Evolutionary conservation across 495 filamentous ascomycete genomes (phyloP).

Genomic region (Halenospora varia): DNA sequence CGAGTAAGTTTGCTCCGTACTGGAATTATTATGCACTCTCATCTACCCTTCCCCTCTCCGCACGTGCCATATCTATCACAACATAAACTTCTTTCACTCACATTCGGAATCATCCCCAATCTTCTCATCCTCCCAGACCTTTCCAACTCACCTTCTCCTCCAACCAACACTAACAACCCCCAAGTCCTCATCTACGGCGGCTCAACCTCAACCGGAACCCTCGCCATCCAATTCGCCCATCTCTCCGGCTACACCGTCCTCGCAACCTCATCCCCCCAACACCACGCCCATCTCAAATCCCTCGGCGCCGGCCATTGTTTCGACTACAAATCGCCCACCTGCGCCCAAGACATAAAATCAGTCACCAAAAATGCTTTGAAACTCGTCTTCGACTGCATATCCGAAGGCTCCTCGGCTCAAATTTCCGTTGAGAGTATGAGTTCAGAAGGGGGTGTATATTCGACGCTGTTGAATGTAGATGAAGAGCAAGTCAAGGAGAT

Average conservation of each 20-base stretch:
- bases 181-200: conserved; percentile 60
- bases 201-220: conserved; percentile 52
- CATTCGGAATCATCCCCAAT: too few relatives aligned
- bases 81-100: too few relatives aligned
- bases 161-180: too few relatives aligned
- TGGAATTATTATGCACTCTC: too few relatives aligned
- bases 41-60: too few relatives aligned
- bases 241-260: conserved; percentile 57
- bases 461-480: conserved; percentile 8
- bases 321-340: conserved; percentile 46
- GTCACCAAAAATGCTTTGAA: conserved; percentile 34
- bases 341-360: conserved; percentile 32
- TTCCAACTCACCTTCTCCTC: too few relatives aligned
- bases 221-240: conserved; percentile 57
- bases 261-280: conserved; percentile 47
- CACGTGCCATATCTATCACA: too few relatives aligned
- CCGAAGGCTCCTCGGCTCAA: conserved; percentile 7
- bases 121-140: too few relatives aligned
- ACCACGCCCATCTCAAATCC: conserved; percentile 27
- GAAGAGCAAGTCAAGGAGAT: neutral
- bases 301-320: conserved; percentile 36
- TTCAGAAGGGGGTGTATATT: conserved; percentile 12
- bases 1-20: too few relatives aligned
- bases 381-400: conserved; percentile 17
- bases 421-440: conserved; percentile 15